phyloP scores from a whole-genome alignment of 345 rosid species.

The Eucalyptus polyanthemos region DNA sequence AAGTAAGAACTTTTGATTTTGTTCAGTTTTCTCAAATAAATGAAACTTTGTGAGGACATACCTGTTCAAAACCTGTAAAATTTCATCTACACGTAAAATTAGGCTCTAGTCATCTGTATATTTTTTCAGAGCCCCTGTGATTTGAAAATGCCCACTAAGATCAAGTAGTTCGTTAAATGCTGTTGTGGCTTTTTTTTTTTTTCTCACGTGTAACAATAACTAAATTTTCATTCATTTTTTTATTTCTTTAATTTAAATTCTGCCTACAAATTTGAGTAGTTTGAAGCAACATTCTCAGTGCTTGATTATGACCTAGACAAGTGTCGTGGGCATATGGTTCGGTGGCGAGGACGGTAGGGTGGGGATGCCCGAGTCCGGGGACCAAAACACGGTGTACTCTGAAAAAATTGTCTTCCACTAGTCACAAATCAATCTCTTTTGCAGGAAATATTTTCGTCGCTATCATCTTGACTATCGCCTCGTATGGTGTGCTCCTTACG shows the following conservation, averaged over 20 bases:
- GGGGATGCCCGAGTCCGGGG: too few relatives aligned
- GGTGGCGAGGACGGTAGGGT: too few relatives aligned
- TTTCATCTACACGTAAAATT: neutral
- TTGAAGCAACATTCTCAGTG: neutral
- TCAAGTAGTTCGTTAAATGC: neutral
- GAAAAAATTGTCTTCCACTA: too few relatives aligned
- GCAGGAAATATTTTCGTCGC: too few relatives aligned
- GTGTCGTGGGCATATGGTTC: too few relatives aligned
- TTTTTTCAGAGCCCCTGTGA: neutral
- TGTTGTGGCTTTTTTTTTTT: neutral
- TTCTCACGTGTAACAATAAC: neutral
- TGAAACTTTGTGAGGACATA: too few relatives aligned
- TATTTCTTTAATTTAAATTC: too few relatives aligned
- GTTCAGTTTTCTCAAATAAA: neutral
- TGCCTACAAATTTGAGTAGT: neutral
- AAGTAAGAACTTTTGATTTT: neutral
- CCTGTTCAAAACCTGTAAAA: neutral
- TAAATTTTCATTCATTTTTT: neutral
- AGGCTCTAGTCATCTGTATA: neutral
- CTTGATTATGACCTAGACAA: neutral
- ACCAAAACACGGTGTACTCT: too few relatives aligned
- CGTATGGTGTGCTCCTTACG: rapidly evolving
- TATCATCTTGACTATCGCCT: rapidly evolving
- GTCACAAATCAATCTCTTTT: too few relatives aligned
- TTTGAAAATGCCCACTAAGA: neutral